Evolutionary conservation across 305 asterid species (phyloP).

Genomic region (Solanum aculeatissimum): DNA sequence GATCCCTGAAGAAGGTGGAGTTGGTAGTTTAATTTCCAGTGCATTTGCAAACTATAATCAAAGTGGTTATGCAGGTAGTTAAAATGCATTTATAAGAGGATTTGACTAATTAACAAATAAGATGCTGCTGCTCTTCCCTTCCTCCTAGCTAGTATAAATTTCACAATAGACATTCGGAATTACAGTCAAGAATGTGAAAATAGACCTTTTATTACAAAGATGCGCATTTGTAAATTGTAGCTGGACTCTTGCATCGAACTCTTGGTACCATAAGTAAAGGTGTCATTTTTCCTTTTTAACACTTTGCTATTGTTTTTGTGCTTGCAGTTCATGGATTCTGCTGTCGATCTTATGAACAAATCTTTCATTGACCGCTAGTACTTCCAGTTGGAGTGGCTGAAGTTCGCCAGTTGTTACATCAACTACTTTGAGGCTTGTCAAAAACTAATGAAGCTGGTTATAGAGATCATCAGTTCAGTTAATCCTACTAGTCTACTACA

Average conservation of each 20-base stretch:
- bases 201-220: background rate
- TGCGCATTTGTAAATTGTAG: background rate
- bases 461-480: background rate
- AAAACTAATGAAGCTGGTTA: background rate
- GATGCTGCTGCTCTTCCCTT: background rate
- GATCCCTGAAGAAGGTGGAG: background rate
- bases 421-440: background rate
- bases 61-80: background rate
- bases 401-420: background rate
- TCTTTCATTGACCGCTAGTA: slow-evolving; percentile 61
- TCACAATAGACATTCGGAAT: background rate
- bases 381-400: background rate
- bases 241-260: background rate
- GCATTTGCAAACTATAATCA: background rate
- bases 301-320: slow-evolving; percentile 6
- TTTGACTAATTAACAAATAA: background rate
- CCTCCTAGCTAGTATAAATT: background rate
- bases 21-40: background rate
- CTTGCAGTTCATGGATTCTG: slow-evolving; percentile 94
- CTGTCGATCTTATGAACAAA: slow-evolving; percentile 84
- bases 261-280: background rate
- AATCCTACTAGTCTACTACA: background rate
- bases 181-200: background rate
- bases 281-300: background rate
- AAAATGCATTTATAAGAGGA: background rate